These are phyloP conservation scores for Corrigiola litoralis DNA, from an alignment of 179 eudicot genomes.

Conservation along the genomic window DNA sequence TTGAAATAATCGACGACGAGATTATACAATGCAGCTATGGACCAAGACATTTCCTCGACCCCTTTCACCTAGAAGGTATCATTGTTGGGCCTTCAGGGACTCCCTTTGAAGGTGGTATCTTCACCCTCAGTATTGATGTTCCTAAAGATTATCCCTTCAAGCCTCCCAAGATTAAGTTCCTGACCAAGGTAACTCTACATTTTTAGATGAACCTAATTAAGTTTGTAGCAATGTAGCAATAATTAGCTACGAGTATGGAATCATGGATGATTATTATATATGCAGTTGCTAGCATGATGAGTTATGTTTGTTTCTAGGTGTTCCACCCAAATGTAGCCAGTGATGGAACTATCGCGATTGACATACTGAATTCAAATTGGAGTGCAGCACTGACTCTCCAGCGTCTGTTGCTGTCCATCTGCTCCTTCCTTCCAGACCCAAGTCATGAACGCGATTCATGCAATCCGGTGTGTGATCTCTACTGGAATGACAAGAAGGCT, in stretches of 20 bases:
- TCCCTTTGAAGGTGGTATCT: constrained; percentile 25
- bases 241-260: too few species aligned
- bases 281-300: background rate
- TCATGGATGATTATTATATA: too few species aligned
- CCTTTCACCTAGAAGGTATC: constrained; percentile 14
- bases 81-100: constrained; percentile 18
- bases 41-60: background rate
- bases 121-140: constrained; percentile 16
- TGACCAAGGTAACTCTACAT: constrained; percentile 14
- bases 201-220: too few species aligned
- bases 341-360: constrained; percentile 10
- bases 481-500: constrained; percentile 11
- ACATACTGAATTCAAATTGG: constrained; percentile 3
- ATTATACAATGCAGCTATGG: constrained; percentile 10
- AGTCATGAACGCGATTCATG: constrained; percentile 12
- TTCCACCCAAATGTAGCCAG: constrained; percentile 18
- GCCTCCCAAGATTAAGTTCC: constrained; percentile 25
- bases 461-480: constrained; percentile 16
- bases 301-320: constrained; percentile 9
- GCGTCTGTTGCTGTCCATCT: constrained; percentile 6
- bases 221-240: too few species aligned
- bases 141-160: constrained; percentile 18
- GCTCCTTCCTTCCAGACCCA: constrained; percentile 17
- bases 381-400: constrained; percentile 3
- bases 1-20: background rate